Percentiles rank a stretch among this genome's conserved stretches.
phyloP scores from a whole-genome alignment of 2,329 filamentous ascomycete genomes.

The Penicillium thymicola region DNA sequence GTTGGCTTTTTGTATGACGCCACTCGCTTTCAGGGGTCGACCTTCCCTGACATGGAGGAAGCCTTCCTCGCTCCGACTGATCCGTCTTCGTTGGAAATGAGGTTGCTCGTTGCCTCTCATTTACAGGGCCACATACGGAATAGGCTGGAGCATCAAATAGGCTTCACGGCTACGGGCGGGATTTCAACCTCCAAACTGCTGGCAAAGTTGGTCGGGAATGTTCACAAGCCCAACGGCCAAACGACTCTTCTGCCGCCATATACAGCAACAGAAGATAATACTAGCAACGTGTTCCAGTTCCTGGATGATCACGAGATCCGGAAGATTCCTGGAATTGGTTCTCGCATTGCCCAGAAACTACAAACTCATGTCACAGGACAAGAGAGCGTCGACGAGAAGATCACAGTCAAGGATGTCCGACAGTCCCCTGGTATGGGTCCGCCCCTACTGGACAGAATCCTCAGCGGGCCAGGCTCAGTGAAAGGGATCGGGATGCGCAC shows the following conservation, averaged over 20 bases:
- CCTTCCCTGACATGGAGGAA: constrained; percentile 44
- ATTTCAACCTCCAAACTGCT: constrained; percentile 84
- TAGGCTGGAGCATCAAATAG: constrained; percentile 69
- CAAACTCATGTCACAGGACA: constrained; percentile 57
- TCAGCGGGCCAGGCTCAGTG: constrained; percentile 67
- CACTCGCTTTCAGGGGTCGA: constrained; percentile 62
- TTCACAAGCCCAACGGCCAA: constrained; percentile 83
- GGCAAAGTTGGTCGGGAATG: constrained; percentile 77
- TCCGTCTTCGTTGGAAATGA: constrained; percentile 46
- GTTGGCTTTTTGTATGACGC: constrained; percentile 79
- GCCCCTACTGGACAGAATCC: constrained; percentile 62
- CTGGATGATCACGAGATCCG: constrained; percentile 73
- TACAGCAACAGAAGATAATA: constrained; percentile 26
- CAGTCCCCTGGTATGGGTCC: constrained; percentile 61
- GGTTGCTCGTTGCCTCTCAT: constrained; percentile 75
- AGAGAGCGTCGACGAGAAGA: constrained; percentile 46
- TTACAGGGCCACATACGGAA: constrained; percentile 70
- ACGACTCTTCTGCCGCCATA: constrained; percentile 74
- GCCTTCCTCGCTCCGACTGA: constrained; percentile 18
- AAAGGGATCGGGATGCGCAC: constrained; percentile 68
- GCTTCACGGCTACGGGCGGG: constrained; percentile 84
- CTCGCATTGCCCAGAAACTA: constrained; percentile 68
- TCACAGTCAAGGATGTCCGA: constrained; percentile 67
- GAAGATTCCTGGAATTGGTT: constrained; percentile 81
- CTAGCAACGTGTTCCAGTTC: constrained; percentile 61